A percentile compares a stretch with the other conserved stretches of the same genome.
These are phyloP conservation scores for Fraxinus angustifolia DNA, from an alignment of 305 asterid species.

Conservation along the genomic window DNA sequence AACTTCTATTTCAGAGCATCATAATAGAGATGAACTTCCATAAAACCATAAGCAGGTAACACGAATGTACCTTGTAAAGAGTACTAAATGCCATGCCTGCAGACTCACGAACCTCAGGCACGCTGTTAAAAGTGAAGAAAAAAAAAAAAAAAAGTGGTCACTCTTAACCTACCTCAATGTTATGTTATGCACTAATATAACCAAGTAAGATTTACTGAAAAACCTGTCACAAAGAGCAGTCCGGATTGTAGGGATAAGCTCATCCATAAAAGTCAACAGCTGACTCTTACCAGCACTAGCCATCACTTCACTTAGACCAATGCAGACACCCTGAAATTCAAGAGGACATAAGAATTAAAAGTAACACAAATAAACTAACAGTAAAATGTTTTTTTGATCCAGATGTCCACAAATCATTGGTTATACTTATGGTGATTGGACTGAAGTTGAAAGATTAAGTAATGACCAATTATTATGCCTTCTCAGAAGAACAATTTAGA, in stretches of 20 bases:
- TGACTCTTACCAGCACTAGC: constrained; percentile 94
- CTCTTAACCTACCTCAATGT: constrained; percentile 3
- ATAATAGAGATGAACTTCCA: constrained; percentile 11
- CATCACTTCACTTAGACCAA: constrained; percentile 98
- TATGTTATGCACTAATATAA: constrained; percentile 17
- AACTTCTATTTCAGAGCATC: constrained; percentile 13
- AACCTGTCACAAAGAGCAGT: constrained; percentile 98
- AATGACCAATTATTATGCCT: not conserved
- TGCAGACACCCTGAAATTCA: constrained; percentile 86
- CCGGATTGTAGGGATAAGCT: constrained; percentile 89
- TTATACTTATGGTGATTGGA: not conserved
- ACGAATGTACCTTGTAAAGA: constrained; percentile 70
- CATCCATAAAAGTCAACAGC: constrained; percentile 80
- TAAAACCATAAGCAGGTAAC: constrained; percentile 22
- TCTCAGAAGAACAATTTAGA: not conserved
- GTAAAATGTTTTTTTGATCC: not conserved
- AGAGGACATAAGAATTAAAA: constrained; percentile 5
- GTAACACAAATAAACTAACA: not conserved
- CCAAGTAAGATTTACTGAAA: constrained; percentile 24
- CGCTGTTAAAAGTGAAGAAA: constrained; percentile 39
- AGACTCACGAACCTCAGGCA: constrained; percentile 87
- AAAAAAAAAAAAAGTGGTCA: constrained; percentile 7
- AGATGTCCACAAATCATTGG: not conserved
- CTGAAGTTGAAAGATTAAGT: not conserved
- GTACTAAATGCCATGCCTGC: constrained; percentile 97